phyloP scores from a whole-genome alignment of 768 basidiomycete genomes.

The Lentinula sp. region DNA sequence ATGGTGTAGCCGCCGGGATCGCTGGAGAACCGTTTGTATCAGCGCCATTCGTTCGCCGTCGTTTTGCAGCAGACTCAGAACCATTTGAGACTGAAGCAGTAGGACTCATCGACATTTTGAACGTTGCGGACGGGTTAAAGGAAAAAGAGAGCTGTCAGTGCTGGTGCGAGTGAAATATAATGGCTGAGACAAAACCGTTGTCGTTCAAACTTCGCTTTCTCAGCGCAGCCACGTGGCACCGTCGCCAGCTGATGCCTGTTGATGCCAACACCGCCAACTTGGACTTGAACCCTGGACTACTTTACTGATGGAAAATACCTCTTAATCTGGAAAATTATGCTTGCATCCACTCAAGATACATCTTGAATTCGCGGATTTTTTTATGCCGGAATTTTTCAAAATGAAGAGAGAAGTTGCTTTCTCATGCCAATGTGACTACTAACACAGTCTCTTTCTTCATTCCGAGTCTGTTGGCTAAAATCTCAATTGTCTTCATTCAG shows the following conservation, averaged over 20 bases:
- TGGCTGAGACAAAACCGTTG: neutral
- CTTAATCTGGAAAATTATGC: too few species aligned
- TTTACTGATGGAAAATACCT: too few species aligned
- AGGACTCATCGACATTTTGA: conserved; percentile 63
- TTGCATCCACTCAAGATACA: too few species aligned
- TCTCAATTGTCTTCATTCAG: neutral
- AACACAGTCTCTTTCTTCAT: too few species aligned
- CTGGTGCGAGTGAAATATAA: neutral
- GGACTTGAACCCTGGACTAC: too few species aligned
- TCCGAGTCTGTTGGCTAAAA: neutral
- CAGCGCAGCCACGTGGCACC: neutral
- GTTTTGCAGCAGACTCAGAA: conserved; percentile 51
- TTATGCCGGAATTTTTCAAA: too few species aligned
- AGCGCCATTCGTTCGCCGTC: conserved; percentile 43
- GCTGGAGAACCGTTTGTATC: conserved; percentile 28
- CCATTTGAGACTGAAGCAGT: conserved; percentile 49
- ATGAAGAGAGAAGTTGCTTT: too few species aligned
- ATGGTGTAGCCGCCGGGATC: conserved; percentile 22
- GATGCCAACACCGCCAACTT: too few species aligned
- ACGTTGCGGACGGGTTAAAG: neutral
- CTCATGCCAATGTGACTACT: too few species aligned
- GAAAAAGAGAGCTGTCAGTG: neutral
- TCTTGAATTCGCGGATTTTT: too few species aligned
- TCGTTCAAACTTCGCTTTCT: neutral
- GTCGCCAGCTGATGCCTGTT: neutral